These are phyloP conservation scores for Heimioporus punctisporus DNA, from an alignment of 1,284 basidiomycete species.

Conservation along the genomic window DNA sequence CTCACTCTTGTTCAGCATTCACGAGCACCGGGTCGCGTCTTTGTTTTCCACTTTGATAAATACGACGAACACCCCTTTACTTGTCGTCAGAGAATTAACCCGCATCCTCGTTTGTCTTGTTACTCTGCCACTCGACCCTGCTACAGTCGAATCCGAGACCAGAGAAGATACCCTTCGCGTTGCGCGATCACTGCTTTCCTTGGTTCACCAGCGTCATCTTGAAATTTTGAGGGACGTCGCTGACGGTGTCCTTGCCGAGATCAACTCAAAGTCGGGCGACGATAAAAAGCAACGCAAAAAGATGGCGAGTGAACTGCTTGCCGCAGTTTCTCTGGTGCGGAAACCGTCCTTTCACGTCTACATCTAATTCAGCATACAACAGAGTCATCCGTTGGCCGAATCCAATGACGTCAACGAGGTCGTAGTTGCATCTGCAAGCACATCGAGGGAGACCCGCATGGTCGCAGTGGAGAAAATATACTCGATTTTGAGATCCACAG, in stretches of 20 bases:
- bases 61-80: conserved; percentile 37
- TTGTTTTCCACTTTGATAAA: conserved; percentile 50
- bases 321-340: conserved; percentile 58
- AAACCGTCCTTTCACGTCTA: background rate
- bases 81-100: conserved; percentile 39
- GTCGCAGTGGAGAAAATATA: conserved; percentile 55
- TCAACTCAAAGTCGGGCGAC: conserved; percentile 32
- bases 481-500: conserved; percentile 30
- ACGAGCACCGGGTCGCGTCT: conserved; percentile 38
- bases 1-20: conserved; percentile 39
- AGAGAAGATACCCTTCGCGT: conserved; percentile 11
- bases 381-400: conserved; percentile 33
- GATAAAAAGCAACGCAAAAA: conserved; percentile 43
- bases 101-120: conserved; percentile 36
- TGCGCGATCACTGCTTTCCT: conserved; percentile 40
- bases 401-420: conserved; percentile 40
- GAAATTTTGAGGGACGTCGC: conserved; percentile 44
- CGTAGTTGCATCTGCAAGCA: conserved; percentile 56
- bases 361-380: background rate
- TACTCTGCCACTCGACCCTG: conserved; percentile 10
- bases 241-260: conserved; percentile 38
- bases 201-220: conserved; percentile 56
- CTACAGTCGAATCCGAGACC: conserved; percentile 6
- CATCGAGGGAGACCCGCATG: conserved; percentile 49
- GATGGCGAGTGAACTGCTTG: conserved; percentile 49